These are phyloP conservation scores for Chamaecyparis obtusa DNA, from an alignment of 75 land plant species.

Conservation along the genomic window DNA sequence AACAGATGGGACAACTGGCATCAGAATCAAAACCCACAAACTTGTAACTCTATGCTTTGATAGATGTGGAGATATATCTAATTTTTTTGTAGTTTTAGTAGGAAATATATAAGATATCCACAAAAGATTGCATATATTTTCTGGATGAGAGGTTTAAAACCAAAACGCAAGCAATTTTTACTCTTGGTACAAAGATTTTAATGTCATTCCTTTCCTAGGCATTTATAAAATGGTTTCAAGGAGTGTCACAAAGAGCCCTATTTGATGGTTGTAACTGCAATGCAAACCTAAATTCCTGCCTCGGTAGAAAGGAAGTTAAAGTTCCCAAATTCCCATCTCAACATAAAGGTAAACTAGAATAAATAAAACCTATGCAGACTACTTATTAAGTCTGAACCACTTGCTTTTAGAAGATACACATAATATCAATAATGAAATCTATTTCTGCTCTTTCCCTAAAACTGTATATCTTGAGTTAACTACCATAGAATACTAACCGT, in stretches of 20 bases:
- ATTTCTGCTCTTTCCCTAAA: not conserved
- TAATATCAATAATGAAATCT: not conserved
- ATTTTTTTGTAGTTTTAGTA: not conserved
- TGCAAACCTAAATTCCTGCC: not conserved
- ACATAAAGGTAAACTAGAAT: not conserved
- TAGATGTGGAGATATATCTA: not conserved
- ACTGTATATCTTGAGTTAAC: not conserved
- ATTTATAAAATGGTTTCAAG: not conserved
- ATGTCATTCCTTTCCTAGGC: not conserved
- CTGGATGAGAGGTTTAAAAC: not conserved
- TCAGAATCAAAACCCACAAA: slow-evolving; percentile 11
- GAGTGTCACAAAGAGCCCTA: not conserved
- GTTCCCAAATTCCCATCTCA: not conserved
- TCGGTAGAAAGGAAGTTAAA: not conserved
- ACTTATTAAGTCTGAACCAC: not conserved
- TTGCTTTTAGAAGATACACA: not conserved
- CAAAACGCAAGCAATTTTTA: not conserved
- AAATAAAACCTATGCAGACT: not conserved
- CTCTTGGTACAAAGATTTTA: not conserved
- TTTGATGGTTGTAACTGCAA: not conserved
- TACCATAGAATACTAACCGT: not conserved
- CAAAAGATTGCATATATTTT: not conserved
- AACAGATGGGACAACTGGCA: slow-evolving; percentile 48
- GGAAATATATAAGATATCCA: not conserved
- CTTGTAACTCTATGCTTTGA: not conserved